A percentile compares a stretch with the other conserved stretches of the same genome.
phyloP scores from a whole-genome alignment of 2,329 filamentous ascomycete genomes.

The Cryphonectria carpinicola region DNA sequence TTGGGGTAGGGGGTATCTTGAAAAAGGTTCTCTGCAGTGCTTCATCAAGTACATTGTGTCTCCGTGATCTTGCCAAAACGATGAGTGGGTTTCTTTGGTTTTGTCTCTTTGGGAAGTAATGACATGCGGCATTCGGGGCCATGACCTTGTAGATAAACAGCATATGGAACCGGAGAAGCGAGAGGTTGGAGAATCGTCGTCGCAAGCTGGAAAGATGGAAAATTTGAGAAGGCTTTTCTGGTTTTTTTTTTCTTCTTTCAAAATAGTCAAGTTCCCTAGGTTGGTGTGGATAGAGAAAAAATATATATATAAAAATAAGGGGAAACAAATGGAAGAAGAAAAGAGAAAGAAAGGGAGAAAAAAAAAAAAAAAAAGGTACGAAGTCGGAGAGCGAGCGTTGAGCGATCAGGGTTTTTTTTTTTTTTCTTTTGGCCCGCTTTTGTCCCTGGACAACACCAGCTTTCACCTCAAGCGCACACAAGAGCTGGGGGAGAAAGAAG shows the following conservation, averaged over 20 bases:
- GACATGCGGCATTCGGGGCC: neutral
- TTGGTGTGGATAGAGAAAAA: neutral
- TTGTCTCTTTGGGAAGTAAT: neutral
- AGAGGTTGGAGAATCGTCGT: neutral
- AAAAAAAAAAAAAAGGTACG: neutral
- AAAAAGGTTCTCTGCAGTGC: slow-evolving; percentile 3
- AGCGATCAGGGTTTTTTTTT: no score
- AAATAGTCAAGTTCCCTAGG: neutral
- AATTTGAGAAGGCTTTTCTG: neutral
- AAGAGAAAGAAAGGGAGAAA: neutral
- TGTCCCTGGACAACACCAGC: neutral
- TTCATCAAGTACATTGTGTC: neutral
- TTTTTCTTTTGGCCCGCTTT: neutral
- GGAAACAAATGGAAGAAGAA: neutral
- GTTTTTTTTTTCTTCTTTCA: no score
- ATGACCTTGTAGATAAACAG: neutral
- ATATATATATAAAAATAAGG: no score
- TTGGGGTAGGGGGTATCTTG: slow-evolving; percentile 13
- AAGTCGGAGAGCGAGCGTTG: neutral
- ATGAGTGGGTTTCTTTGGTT: neutral
- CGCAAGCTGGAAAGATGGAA: neutral
- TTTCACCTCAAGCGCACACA: neutral
- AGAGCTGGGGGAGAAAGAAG: no score
- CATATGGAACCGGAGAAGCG: neutral
- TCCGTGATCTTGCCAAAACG: neutral